A percentile compares a stretch with the other conserved stretches of the same genome.
phyloP scores from a whole-genome alignment of 1,284 basidiomycete genomes.

The Malassezia pachydermatis region DNA sequence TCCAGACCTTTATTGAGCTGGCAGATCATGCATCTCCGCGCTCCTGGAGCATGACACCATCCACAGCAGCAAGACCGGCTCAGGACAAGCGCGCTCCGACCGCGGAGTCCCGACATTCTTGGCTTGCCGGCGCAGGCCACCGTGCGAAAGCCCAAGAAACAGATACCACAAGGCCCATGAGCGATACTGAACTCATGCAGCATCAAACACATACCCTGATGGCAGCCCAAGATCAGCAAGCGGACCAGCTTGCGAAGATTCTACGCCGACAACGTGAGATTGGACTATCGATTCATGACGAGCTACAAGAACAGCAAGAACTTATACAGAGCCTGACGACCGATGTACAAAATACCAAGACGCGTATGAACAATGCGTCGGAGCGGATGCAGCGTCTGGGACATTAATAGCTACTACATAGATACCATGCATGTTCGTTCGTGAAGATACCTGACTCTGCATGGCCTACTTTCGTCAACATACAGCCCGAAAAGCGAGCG shows the following conservation, averaged over 20 bases:
- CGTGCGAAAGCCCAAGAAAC: slow-evolving; percentile 57
- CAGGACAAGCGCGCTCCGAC: neutral
- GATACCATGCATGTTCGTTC: no score
- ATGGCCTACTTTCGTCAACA: no score
- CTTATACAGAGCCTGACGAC: slow-evolving; percentile 66
- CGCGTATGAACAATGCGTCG: slow-evolving; percentile 67
- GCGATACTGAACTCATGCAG: slow-evolving; percentile 67
- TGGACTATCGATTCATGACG: slow-evolving; percentile 73
- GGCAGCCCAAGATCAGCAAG: slow-evolving; percentile 69
- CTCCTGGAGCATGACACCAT: neutral
- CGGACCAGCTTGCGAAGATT: slow-evolving; percentile 67
- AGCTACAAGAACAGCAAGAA: slow-evolving; percentile 75
- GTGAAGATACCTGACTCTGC: no score
- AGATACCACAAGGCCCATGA: slow-evolving; percentile 70
- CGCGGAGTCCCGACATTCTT: neutral
- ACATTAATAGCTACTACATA: no score
- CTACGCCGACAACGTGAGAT: slow-evolving; percentile 75
- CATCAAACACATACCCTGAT: slow-evolving; percentile 66
- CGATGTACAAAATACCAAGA: slow-evolving; percentile 64
- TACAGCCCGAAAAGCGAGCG: no score
- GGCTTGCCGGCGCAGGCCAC: neutral
- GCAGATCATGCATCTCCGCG: slow-evolving; percentile 50
- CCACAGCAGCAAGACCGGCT: neutral
- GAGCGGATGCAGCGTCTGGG: slow-evolving; percentile 59
- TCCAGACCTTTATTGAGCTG: slow-evolving; percentile 74